Percentiles rank a stretch among this genome's conserved stretches.
These are phyloP conservation scores for Spirogloea muscicola DNA, from an alignment of 139 green algal species.

Conservation along the genomic window DNA sequence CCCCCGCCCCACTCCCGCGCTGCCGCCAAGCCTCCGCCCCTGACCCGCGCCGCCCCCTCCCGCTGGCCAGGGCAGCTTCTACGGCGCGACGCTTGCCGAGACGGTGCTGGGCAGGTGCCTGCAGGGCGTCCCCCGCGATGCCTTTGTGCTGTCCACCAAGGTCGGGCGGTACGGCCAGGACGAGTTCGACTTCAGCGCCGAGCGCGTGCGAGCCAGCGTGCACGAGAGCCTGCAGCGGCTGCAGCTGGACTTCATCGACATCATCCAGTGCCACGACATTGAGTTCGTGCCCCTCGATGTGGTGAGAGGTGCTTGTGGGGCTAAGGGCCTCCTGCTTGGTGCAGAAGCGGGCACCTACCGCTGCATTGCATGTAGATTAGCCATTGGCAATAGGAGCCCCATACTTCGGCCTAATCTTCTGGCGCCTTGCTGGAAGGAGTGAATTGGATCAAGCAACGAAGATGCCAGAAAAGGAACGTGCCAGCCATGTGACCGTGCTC, in stretches of 20 bases:
- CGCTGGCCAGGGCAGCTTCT: no score
- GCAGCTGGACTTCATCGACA: constrained; percentile 76
- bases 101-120: constrained; percentile 64
- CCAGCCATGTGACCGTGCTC: no score
- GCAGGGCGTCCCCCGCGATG: constrained; percentile 66
- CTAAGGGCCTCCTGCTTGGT: no score
- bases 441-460: no score
- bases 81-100: constrained; percentile 78
- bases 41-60: not conserved
- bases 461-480: no score
- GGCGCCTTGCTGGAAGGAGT: no score
- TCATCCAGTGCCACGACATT: constrained; percentile 92
- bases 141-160: constrained; percentile 85
- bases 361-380: no score
- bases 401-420: no score
- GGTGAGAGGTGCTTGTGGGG: constrained; percentile 54
- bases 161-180: constrained; percentile 79
- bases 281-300: constrained; percentile 84
- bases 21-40: not conserved
- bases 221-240: constrained; percentile 66
- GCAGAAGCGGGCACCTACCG: no score
- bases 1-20: not conserved
- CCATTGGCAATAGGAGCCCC: no score
- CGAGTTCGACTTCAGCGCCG: constrained; percentile 75
- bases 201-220: constrained; percentile 69